Base-by-base conservation (phyloP, 805 yeast genomes). In the Ogataea nakhonphanomensis region DNA sequence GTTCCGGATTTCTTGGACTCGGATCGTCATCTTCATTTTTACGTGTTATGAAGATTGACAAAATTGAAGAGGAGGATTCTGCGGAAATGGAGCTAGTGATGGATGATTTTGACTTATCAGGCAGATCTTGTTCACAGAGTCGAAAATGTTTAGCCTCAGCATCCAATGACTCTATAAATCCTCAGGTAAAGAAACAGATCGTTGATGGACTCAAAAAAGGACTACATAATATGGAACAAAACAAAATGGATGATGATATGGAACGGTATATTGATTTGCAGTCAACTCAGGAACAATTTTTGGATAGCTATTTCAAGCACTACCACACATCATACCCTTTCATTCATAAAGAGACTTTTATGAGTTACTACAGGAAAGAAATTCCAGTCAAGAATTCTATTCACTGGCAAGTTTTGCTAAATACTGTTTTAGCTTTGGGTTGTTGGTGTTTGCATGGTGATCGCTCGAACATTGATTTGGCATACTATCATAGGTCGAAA, bases 301-400 rank as follows among this genome's bases (percentile, higher is more conserved):
- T 59, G 12, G 70, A 71, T 20, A 66, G 78, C 6, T 81, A 77
- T 50, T 81, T 81, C 59, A 63, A 67, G 24, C 69, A 70, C 41
- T 81, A 78, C 49, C 85, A 81, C 54, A 70, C 78, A 0, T 73
- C 79, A 13, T 79, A 75, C 44, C 87, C 88, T 2, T 69, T 80
- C 41, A 59, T 81, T 23, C 74, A 78, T 49, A 74, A 75, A 48
- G 73, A 67, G n/a, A 66, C 74, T 1, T 78, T 78, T 46, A 52
- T 76, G 49, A 66, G 67, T n/a, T 67, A 66, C 49, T 77, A 66
- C 50, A 60, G 67, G 24, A 66, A 66, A 39, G 66, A 65, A 40
- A 37, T 67, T 4, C 65, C 70, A 21, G 60, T 73, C 0, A 67
- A 70, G 8, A 59, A 71, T 33, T 66, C 67, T 31, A 67, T 65